A percentile compares a stretch with the other conserved stretches of the same genome.
phyloP scores from a whole-genome alignment of 108 stramenopile species.

The Aurantiochytrium sp. region DNA sequence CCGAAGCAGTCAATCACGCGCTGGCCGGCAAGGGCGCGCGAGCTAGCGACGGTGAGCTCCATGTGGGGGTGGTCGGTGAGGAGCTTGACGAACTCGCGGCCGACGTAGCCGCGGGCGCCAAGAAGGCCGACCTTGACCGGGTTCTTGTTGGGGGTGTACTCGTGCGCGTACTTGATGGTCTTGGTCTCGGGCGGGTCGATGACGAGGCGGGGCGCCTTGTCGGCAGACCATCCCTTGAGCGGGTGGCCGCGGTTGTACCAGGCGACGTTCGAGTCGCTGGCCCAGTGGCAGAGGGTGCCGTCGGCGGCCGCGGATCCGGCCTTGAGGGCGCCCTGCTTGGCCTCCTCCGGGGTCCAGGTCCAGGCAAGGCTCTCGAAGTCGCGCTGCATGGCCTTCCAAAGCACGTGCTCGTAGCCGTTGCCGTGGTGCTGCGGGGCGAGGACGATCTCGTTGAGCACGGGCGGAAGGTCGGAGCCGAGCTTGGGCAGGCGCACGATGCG shows the following conservation, averaged over 20 bases:
- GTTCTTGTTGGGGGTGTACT: not conserved
- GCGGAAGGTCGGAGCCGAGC: not conserved
- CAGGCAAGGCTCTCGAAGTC: not conserved
- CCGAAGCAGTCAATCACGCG: not conserved
- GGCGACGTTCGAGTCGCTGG: not conserved
- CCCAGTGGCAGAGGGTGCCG: constrained; percentile 17
- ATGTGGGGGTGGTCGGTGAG: not conserved
- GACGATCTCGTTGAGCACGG: not conserved
- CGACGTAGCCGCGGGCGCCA: constrained; percentile 19
- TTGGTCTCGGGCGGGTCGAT: not conserved
- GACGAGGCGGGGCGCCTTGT: not conserved
- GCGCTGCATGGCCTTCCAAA: not conserved
- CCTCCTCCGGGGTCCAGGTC: not conserved
- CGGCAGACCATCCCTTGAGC: not conserved
- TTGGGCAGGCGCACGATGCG: not conserved
- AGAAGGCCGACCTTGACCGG: not conserved
- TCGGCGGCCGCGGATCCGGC: not conserved
- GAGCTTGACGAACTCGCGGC: constrained; percentile 8
- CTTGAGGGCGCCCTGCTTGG: not conserved
- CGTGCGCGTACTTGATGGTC: not conserved
- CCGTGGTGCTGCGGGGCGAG: not conserved
- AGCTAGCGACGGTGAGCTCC: not conserved
- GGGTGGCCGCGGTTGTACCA: constrained; percentile 5
- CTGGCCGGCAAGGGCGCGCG: not conserved
- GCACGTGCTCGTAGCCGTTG: not conserved